Conservation (phyloP, 2,329 filamentous ascomycete species). For the Pseudomassariella vexata region DNA sequence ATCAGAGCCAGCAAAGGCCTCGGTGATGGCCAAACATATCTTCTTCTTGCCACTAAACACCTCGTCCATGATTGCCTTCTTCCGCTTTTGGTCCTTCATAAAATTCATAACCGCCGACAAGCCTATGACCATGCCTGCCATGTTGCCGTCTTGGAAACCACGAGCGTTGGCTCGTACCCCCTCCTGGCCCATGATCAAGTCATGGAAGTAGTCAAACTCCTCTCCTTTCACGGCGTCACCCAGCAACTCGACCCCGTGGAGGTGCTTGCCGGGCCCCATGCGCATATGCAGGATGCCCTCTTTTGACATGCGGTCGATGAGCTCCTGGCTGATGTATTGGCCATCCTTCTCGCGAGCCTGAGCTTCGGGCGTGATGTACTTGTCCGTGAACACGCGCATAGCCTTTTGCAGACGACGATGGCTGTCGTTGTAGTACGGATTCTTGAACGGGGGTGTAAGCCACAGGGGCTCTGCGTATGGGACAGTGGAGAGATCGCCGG, state of each 20-base stretch:
- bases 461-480: slow-evolving; percentile 84
- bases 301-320: slow-evolving; percentile 75
- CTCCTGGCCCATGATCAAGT: slow-evolving; percentile 72
- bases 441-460: slow-evolving; percentile 71
- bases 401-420: slow-evolving; percentile 65
- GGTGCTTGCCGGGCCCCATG: slow-evolving; percentile 74
- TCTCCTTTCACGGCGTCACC: slow-evolving; percentile 67
- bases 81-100: slow-evolving; percentile 61
- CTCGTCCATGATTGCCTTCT: slow-evolving; percentile 63
- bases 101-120: slow-evolving; percentile 77
- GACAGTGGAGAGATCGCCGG: slow-evolving; percentile 68
- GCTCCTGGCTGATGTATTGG: slow-evolving; percentile 61
- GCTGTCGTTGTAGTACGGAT: slow-evolving; percentile 73
- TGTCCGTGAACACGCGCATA: slow-evolving; percentile 67
- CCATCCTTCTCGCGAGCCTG: slow-evolving; percentile 70
- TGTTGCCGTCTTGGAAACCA: slow-evolving; percentile 81
- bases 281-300: slow-evolving; percentile 75
- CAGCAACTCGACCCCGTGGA: slow-evolving; percentile 65
- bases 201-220: slow-evolving; percentile 85
- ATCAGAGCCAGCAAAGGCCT: slow-evolving; percentile 81
- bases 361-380: slow-evolving; percentile 67
- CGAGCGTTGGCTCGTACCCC: slow-evolving; percentile 63
- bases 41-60: slow-evolving; percentile 79
- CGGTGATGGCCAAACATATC: slow-evolving; percentile 81
- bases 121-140: slow-evolving; percentile 81